Evolutionary conservation across 2,329 filamentous ascomycete species (phyloP).

Genomic region (Claviceps paspali): DNA sequence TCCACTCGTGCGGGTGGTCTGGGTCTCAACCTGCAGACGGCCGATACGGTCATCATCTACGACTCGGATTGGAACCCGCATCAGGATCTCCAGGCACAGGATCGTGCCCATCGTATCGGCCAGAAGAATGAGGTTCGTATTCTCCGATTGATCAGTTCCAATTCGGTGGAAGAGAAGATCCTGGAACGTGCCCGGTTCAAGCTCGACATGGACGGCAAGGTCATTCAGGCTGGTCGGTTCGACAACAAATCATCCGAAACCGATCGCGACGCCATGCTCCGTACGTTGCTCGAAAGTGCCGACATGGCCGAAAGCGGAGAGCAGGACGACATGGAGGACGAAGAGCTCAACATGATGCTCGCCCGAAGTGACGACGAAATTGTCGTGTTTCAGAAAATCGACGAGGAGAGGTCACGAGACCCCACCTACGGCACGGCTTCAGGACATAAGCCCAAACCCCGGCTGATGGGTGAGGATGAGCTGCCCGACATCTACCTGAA

Average conservation of each 20-base stretch:
- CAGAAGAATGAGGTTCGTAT: slow-evolving; percentile 99
- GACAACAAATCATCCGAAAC: slow-evolving; percentile 99
- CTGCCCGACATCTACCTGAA: slow-evolving; percentile 87
- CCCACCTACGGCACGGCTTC: slow-evolving; percentile 54
- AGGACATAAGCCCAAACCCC: slow-evolving; percentile 50
- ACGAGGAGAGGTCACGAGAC: slow-evolving; percentile 54
- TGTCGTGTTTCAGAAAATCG: slow-evolving; percentile 62
- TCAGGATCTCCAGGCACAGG: slow-evolving; percentile 96
- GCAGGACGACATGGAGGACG: slow-evolving; percentile 96
- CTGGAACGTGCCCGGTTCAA: slow-evolving; percentile 93
- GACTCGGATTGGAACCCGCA: slow-evolving; percentile 99
- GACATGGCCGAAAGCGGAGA: slow-evolving; percentile 54
- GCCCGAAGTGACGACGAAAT: slow-evolving; percentile 77
- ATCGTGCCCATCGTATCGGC: slow-evolving; percentile 99
- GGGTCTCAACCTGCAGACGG: slow-evolving; percentile 91
- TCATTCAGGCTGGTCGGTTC: slow-evolving; percentile 98
- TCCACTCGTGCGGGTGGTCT: slow-evolving; percentile 97
- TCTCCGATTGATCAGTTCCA: slow-evolving; percentile 84
- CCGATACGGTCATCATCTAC: slow-evolving; percentile 98
- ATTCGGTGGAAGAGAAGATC: slow-evolving; percentile 97
- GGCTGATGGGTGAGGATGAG: slow-evolving; percentile 76
- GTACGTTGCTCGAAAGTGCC: slow-evolving; percentile 78
- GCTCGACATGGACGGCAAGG: slow-evolving; percentile 97
- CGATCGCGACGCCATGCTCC: slow-evolving; percentile 90
- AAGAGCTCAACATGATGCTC: slow-evolving; percentile 89